Conservation (phyloP, 345 rosid genomes). For the Rubroshorea leprosula region DNA sequence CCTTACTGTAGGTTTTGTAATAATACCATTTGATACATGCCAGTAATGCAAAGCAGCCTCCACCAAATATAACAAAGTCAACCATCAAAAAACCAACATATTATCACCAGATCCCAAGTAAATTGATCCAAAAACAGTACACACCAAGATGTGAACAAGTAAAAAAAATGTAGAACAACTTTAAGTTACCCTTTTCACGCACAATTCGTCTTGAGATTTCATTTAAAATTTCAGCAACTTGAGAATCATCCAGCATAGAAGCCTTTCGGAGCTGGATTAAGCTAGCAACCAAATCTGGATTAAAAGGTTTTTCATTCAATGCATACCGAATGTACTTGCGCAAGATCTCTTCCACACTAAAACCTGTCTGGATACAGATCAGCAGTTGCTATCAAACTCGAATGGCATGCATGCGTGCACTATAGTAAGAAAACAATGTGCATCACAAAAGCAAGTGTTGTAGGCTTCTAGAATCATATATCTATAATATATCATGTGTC, state of each 20-base stretch:
- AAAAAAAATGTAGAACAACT: neutral
- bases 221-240: constrained; percentile 65
- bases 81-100: neutral
- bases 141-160: neutral
- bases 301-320: constrained; percentile 88
- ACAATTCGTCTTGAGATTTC: constrained; percentile 84
- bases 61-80: neutral
- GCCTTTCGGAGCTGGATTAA: constrained; percentile 75
- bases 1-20: neutral
- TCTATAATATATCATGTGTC: too few relatives aligned
- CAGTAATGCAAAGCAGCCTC: neutral
- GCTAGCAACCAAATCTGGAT: constrained; percentile 57
- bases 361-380: constrained; percentile 77
- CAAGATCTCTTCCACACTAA: constrained; percentile 75
- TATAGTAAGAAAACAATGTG: constrained; percentile 3
- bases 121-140: neutral
- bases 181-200: constrained; percentile 58
- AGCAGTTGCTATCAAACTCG: constrained; percentile 31
- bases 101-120: neutral
- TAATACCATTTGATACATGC: neutral
- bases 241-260: constrained; percentile 63
- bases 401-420: constrained; percentile 4
- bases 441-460: neutral
- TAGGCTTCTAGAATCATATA: neutral
- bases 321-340: constrained; percentile 85